Base-by-base conservation (phyloP, 176 grass and related monocot species). In the Tillandsia leiboldiana region DNA sequence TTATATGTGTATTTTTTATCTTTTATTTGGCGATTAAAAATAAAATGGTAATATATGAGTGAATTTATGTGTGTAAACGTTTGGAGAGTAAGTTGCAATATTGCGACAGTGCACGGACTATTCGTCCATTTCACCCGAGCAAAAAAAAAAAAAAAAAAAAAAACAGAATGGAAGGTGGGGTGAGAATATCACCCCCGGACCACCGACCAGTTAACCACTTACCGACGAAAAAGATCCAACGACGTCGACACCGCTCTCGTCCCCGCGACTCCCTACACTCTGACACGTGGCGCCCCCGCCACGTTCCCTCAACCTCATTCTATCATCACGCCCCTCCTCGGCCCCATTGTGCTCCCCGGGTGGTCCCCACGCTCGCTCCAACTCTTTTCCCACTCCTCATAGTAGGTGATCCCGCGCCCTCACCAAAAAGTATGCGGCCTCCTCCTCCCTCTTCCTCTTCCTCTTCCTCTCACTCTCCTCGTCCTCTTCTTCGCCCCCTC, bases 181-280 rank as follows among this genome's bases (percentile, higher is more conserved):
- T 69, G 81, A 77, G 73, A 70, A 83, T 83, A 74, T 80, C 83
- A 73, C 61, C 29, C 24, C 78, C 82, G 51, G 71, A 68, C 77
- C 72, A 79, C 33, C 80, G 63, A 72, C 71, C 71, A 10, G 61
- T 23, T 15, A 26, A 63, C 58, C 51, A 49, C 69, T 64, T 74
- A 63, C 50, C 80, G 72, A 76, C 65, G 69, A 81, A 77, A 51
- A 65, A 51, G 70, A 20, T 42, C 56, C 17, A 23, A 20, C 7
- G 17, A 22, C 8, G 2, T 15, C 56, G 56, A 61, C 17, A 61
- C 14, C 56, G 9, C 56, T 18, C 56, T n/a, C 22, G n/a, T n/a
- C 10, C 22, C 14, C 53, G 53, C 1, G 12, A 2, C 15, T 1
- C n/a, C 56, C 54, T 17, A 3, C 22, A 18, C 1, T 9, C 1